Base-by-base conservation (phyloP, 352 stramenopile species). In the Phytophthora capsici region DNA sequence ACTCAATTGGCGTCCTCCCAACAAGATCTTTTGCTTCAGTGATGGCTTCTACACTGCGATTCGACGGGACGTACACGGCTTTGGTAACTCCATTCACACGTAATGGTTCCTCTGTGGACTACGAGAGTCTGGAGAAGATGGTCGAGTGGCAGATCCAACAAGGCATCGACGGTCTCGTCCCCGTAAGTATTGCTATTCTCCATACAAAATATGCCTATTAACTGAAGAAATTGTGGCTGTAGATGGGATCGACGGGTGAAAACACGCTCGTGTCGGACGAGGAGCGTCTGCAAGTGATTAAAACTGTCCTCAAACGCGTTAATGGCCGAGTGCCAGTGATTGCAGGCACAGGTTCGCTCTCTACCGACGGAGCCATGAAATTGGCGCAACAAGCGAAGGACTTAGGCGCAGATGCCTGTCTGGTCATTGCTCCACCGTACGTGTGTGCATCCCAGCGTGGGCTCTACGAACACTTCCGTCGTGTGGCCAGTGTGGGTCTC, bases 381-480 rank as follows among this genome's bases (percentile, higher is more conserved):
- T 36, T 94, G 46, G 93, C 87, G 12, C 59, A 73, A 40, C 78
- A 84, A 22, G 92, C 94, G 16, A 96, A 96, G 48, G 88, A 98
- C 46, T 82, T 94, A 25, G 96, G 96, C 10, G 93, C 86, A 32
- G 95, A 99, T 74, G 96, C 93, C 19, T 96, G 83, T 56, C 78
- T 99, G 6, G 83, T 99, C 26, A 97, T 99, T 6, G 98, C 93
- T 41, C 96, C 97, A 48, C 98, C 98, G 68, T 99, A 99, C 77
- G 94, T 98, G 61, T 98, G 99, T 77, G 94, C 97, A 23, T 97
- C 95, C 6, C 96, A 99, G 73, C 85, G 90, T 61, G 93, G 89
- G 20, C 71, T 99, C 20, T 93, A 98, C 48, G 80, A 95, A 45
- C 96, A 98, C 73, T 98, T 98, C 72, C 89, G 92, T 69, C 77